Percentiles rank a stretch among this genome's conserved stretches.
Conservation (phyloP, 2,329 filamentous ascomycete genomes). For the Tothia fuscella region DNA sequence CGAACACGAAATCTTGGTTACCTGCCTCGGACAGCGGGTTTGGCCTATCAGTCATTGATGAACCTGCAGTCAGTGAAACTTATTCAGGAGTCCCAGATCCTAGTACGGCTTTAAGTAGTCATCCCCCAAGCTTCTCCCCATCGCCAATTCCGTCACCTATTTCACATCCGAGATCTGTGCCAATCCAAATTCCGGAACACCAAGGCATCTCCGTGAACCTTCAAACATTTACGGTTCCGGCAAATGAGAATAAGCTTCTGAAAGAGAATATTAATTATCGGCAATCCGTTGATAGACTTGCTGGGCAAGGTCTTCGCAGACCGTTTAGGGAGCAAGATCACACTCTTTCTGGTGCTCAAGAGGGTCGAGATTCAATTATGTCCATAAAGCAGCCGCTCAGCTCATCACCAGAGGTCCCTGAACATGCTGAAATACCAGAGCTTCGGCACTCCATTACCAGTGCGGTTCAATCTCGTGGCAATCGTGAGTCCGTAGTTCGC, state of each 20-base stretch:
- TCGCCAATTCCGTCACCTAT: no score
- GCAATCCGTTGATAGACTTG: neutral
- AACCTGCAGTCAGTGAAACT: neutral
- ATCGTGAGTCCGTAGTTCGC: neutral
- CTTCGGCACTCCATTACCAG: no score
- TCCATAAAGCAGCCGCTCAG: neutral
- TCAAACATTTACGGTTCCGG: no score
- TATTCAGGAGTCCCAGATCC: neutral
- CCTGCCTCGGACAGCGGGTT: neutral
- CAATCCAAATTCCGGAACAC: no score
- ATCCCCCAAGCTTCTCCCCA: no score
- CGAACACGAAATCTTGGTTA: neutral
- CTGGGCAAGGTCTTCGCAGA: neutral
- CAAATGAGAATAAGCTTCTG: no score
- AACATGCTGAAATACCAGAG: no score
- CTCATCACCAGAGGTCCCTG: neutral
- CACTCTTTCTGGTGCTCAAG: no score
- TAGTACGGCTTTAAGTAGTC: neutral
- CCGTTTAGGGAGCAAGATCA: no score
- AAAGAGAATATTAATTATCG: slow-evolving; percentile 4
- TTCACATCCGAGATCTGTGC: no score
- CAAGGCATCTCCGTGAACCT: no score
- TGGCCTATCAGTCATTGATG: slow-evolving; percentile 3
- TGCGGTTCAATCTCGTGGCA: neutral
- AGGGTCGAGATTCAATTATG: neutral